Evolutionary conservation across 2,329 filamentous ascomycete species (phyloP).

Genomic region (Trichoderma pleuroti): DNA sequence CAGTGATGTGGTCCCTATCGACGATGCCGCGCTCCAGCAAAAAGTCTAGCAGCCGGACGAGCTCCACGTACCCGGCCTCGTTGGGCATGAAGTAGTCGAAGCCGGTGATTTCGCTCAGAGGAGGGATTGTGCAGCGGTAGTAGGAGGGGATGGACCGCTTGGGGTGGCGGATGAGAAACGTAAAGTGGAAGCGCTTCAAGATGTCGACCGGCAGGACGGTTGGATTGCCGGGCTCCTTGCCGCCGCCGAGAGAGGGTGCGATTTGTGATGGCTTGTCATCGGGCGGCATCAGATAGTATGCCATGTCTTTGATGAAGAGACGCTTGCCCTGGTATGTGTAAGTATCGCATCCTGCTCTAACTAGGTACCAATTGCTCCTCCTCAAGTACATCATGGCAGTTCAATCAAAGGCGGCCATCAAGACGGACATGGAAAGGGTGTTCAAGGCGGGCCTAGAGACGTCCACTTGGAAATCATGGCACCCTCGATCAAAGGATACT

Average conservation of each 20-base stretch:
- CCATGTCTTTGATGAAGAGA: slow-evolving; percentile 97
- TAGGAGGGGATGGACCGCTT: slow-evolving; percentile 87
- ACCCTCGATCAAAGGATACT: not conserved
- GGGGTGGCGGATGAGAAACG: slow-evolving; percentile 96
- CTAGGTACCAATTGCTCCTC: not conserved
- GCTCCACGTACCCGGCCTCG: slow-evolving; percentile 87
- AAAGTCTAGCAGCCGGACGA: slow-evolving; percentile 84
- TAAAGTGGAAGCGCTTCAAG: slow-evolving; percentile 82
- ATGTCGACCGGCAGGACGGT: slow-evolving; percentile 75
- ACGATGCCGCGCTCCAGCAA: slow-evolving; percentile 66
- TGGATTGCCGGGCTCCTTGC: slow-evolving; percentile 67
- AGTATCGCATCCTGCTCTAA: slow-evolving; percentile 21
- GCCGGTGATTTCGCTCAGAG: slow-evolving; percentile 74
- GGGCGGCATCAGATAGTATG: slow-evolving; percentile 83
- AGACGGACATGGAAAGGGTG: not conserved
- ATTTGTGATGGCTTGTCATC: slow-evolving; percentile 63
- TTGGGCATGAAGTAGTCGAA: slow-evolving; percentile 82
- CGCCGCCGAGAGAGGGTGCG: slow-evolving; percentile 74
- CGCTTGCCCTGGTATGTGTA: slow-evolving; percentile 67
- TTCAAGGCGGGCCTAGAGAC: not conserved
- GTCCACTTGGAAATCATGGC: not conserved
- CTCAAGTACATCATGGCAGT: not conserved
- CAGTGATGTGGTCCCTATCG: slow-evolving; percentile 70
- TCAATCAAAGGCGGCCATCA: not conserved
- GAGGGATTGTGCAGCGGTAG: slow-evolving; percentile 89